These are phyloP conservation scores for Apiospora kogelbergensis DNA, from an alignment of 2,329 filamentous ascomycete species.

Conservation along the genomic window DNA sequence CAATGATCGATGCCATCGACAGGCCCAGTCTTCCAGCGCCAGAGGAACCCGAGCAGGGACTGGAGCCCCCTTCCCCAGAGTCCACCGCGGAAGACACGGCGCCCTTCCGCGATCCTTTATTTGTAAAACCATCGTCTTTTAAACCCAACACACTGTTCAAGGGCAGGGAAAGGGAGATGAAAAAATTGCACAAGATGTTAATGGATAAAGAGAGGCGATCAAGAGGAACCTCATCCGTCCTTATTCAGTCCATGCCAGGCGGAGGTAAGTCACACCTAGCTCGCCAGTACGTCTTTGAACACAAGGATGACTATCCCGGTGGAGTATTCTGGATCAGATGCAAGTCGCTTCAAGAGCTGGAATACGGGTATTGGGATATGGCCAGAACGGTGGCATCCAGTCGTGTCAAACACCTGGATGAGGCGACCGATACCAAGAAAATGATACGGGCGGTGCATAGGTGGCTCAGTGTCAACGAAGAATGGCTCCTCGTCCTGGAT, in stretches of 20 bases:
- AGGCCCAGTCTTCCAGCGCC: conserved; percentile 29
- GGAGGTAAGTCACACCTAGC: conserved; percentile 70
- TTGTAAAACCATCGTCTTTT: conserved; percentile 54
- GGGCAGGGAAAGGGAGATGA: conserved; percentile 58
- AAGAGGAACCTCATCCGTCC: conserved; percentile 60
- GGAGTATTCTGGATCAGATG: conserved; percentile 71
- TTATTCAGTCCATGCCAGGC: conserved; percentile 65
- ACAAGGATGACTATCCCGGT: conserved; percentile 59
- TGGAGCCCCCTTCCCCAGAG: conserved; percentile 29
- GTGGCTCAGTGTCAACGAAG: conserved; percentile 61
- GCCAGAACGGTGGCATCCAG: conserved; percentile 55
- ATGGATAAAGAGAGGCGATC: conserved; percentile 55
- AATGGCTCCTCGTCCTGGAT: conserved; percentile 69
- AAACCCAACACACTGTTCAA: conserved; percentile 60
- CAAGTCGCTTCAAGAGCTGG: conserved; percentile 57
- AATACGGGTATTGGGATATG: conserved; percentile 66
- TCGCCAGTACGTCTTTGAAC: conserved; percentile 63
- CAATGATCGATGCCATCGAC: conserved; percentile 25
- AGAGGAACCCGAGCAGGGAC: conserved; percentile 25
- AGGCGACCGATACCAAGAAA: conserved; percentile 41
- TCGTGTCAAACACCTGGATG: conserved; percentile 17
- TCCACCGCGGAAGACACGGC: conserved; percentile 23
- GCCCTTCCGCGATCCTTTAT: conserved; percentile 28
- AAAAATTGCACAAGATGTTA: conserved; percentile 58
- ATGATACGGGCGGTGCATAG: conserved; percentile 58